A percentile compares a stretch with the other conserved stretches of the same genome.
Conservation (phyloP, 73 alveolate species). For the Durusdinium trenchii region DNA sequence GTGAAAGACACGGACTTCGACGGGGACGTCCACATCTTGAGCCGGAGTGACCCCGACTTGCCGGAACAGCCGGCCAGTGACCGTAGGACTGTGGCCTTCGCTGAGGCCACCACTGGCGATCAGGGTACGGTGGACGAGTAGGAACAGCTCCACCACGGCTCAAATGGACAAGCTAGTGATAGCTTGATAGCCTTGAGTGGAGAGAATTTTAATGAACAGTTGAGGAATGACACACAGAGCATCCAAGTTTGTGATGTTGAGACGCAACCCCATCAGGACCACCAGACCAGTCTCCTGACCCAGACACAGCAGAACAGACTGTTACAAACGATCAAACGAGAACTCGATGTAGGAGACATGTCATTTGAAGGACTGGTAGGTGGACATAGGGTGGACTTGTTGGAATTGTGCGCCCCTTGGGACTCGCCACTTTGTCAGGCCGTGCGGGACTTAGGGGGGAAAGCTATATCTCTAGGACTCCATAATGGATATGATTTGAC, state of each 20-base stretch:
- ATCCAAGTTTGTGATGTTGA: neutral
- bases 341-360: neutral
- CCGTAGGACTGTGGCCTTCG: neutral
- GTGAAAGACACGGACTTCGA: neutral
- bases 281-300: neutral
- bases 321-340: neutral
- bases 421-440: conserved; percentile 10
- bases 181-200: conserved; percentile 24
- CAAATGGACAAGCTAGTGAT: neutral
- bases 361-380: neutral
- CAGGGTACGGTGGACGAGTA: neutral
- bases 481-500: conserved; percentile 30
- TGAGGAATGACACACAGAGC: neutral
- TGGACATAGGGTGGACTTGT: neutral
- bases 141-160: conserved; percentile 62
- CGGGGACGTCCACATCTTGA: no score
- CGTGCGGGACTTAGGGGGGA: neutral
- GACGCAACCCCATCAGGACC: neutral
- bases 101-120: neutral
- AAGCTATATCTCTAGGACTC: neutral
- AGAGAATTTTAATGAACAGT: neutral
- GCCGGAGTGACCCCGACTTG: no score
- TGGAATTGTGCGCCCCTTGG: conserved; percentile 14
- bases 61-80: no score
- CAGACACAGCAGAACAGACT: neutral